A percentile compares a stretch with the other conserved stretches of the same genome.
These are phyloP conservation scores for Tolypocladium endophyticum DNA, from an alignment of 2,329 filamentous ascomycete genomes.

Conservation along the genomic window DNA sequence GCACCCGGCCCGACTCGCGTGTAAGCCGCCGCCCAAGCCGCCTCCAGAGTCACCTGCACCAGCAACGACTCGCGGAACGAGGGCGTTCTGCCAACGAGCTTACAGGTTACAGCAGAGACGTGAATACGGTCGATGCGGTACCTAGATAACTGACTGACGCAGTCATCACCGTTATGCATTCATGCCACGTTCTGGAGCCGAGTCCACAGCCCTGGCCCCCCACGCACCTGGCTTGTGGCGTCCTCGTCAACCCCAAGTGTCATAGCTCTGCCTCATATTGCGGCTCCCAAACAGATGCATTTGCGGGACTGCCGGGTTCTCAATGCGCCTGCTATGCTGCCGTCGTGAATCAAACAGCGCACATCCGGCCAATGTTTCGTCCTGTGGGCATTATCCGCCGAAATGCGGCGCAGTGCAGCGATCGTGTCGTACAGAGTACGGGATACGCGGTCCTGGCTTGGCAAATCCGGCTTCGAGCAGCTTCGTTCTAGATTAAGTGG, in stretches of 20 bases:
- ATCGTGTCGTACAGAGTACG: neutral
- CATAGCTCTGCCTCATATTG: neutral
- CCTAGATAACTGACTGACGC: neutral
- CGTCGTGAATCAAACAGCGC: neutral
- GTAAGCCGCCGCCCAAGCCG: neutral
- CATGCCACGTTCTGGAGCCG: neutral
- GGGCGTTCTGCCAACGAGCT: neutral
- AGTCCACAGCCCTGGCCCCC: neutral
- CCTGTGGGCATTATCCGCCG: neutral
- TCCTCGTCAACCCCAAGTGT: neutral
- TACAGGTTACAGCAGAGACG: neutral
- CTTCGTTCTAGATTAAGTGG: neutral
- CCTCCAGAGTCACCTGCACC: neutral
- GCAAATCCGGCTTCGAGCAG: neutral
- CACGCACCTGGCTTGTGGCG: neutral
- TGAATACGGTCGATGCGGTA: neutral
- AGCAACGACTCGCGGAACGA: neutral
- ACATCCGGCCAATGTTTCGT: neutral
- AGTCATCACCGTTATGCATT: neutral
- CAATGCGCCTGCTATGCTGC: neutral
- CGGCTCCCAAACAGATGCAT: neutral
- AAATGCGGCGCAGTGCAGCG: neutral
- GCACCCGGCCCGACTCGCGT: neutral
- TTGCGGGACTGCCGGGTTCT: neutral
- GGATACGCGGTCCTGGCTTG: neutral